phyloP scores from a whole-genome alignment of 2,329 filamentous ascomycete genomes.

The Xylariaceae sp. region DNA sequence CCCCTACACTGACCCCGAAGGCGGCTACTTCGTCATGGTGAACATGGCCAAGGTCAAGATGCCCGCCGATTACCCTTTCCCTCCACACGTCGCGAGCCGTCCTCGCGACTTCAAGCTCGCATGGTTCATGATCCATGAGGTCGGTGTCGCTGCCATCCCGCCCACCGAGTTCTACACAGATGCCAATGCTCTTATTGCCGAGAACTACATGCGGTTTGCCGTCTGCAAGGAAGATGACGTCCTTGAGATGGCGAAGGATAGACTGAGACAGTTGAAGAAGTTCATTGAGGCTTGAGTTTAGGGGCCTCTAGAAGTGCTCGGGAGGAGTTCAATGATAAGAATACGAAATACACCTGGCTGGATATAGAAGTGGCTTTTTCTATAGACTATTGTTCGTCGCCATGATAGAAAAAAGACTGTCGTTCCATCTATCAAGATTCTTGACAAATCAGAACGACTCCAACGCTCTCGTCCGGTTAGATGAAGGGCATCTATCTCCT shows the following conservation, averaged over 20 bases:
- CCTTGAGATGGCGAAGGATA: conserved; percentile 70
- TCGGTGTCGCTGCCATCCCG: conserved; percentile 92
- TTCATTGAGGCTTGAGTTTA: conserved; percentile 47
- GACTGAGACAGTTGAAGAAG: conserved; percentile 66
- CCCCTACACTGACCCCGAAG: conserved; percentile 87
- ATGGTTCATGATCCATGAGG: conserved; percentile 96
- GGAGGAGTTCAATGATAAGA: neutral
- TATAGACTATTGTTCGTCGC: too few species aligned
- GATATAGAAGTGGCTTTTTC: too few species aligned
- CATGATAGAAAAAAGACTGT: too few species aligned
- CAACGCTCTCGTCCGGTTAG: too few species aligned
- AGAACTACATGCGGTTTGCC: conserved; percentile 91
- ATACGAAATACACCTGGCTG: neutral
- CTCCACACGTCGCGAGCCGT: conserved; percentile 75
- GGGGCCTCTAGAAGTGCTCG: neutral
- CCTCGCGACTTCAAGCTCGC: conserved; percentile 90
- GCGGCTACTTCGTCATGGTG: conserved; percentile 94
- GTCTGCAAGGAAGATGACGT: conserved; percentile 94
- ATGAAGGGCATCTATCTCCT: too few species aligned
- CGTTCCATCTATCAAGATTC: too few species aligned
- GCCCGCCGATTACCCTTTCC: conserved; percentile 81
- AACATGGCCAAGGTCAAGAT: conserved; percentile 87
- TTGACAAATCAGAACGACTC: too few species aligned
- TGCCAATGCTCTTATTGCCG: conserved; percentile 72
- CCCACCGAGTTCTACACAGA: conserved; percentile 97